A percentile compares a stretch with the other conserved stretches of the same genome.
These are phyloP conservation scores for Camelina sativa DNA, from an alignment of 345 rosid species.

Conservation along the genomic window DNA sequence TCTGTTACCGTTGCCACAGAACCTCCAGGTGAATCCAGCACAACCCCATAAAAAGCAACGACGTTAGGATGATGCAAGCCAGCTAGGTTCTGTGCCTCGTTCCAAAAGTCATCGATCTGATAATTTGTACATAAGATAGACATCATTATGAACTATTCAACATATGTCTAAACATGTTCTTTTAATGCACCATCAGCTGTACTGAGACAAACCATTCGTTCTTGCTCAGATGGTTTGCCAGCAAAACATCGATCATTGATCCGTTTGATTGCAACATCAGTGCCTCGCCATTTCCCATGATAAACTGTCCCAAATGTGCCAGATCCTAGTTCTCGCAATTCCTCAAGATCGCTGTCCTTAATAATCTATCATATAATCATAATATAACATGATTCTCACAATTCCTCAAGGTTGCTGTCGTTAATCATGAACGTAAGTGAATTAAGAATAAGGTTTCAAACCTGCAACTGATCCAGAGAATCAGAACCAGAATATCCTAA, in stretches of 20 bases:
- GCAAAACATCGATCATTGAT: conserved; percentile 18
- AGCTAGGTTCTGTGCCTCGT: conserved; percentile 18
- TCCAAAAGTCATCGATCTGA: conserved; percentile 19
- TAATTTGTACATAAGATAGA: neutral
- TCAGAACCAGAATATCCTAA: conserved; percentile 1
- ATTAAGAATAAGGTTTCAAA: neutral
- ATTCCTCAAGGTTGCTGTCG: too few relatives aligned
- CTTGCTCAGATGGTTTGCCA: conserved; percentile 14
- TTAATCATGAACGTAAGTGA: neutral
- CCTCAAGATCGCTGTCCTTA: conserved; percentile 1
- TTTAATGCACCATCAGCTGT: neutral
- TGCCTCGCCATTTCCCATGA: conserved; percentile 21
- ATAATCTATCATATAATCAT: neutral
- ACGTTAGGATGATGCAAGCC: conserved; percentile 21
- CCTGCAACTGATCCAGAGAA: conserved; percentile 21
- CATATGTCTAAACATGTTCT: neutral
- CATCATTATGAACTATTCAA: neutral
- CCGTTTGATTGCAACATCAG: conserved; percentile 20
- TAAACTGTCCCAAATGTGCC: conserved; percentile 22
- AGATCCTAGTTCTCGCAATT: conserved; percentile 6
- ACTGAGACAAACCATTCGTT: conserved; percentile 12
- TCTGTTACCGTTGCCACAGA: conserved; percentile 14
- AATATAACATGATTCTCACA: neutral
- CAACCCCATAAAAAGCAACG: conserved; percentile 18
- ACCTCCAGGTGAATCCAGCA: conserved; percentile 19